phyloP scores from a whole-genome alignment of 139 green algal genomes.

The Parachlorella kessleri region DNA sequence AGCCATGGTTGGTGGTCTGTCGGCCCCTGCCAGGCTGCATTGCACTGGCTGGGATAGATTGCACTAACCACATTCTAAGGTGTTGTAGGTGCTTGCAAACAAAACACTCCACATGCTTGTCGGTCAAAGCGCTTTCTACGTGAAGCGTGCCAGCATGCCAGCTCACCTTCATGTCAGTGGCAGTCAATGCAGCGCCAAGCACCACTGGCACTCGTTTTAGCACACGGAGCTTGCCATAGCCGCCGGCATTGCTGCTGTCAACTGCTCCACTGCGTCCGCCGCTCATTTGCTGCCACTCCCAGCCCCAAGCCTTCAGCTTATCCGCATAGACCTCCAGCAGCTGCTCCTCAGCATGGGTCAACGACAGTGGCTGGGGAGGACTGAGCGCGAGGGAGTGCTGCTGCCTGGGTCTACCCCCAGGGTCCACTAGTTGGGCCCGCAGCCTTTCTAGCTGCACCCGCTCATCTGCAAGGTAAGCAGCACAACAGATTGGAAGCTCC shows the following conservation, averaged over 20 bases:
- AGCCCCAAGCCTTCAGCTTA: conserved; percentile 37
- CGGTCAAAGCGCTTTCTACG: not conserved
- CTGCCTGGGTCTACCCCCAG: not conserved
- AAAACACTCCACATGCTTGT: not conserved
- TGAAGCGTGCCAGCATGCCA: not conserved
- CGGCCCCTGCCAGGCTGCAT: too few species aligned
- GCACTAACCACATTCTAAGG: not conserved
- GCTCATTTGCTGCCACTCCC: conserved; percentile 28
- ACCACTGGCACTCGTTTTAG: conserved; percentile 55
- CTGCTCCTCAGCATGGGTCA: conserved; percentile 31
- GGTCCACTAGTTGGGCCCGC: conserved; percentile 10
- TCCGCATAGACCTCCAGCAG: conserved; percentile 27
- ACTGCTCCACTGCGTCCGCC: too few species aligned
- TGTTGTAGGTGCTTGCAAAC: not conserved
- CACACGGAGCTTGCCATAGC: not conserved
- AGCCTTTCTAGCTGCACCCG: conserved; percentile 72
- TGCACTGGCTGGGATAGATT: too few species aligned
- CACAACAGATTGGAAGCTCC: too few species aligned
- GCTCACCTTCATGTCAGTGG: conserved; percentile 49
- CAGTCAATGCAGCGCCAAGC: conserved; percentile 40
- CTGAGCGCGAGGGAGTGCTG: not conserved
- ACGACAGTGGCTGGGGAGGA: conserved; percentile 22
- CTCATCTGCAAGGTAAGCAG: conserved; percentile 55
- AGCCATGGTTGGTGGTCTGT: not conserved
- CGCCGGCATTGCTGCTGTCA: not conserved